These are phyloP conservation scores for Saccharomycopsis fibuligera DNA, from an alignment of 805 yeast species.

Conservation along the genomic window DNA sequence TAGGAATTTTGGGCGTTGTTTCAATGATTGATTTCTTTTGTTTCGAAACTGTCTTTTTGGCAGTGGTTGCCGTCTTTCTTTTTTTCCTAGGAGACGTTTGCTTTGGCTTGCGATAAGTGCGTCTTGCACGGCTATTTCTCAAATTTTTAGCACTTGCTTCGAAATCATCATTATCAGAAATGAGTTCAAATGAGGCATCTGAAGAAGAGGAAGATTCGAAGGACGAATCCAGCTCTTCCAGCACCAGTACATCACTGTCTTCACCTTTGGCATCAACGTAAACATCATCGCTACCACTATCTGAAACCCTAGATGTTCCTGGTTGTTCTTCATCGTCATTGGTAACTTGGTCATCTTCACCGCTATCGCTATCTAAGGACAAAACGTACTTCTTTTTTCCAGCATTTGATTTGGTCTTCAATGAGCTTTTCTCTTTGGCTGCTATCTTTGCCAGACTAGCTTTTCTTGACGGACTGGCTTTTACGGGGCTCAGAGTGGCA, in stretches of 20 bases:
- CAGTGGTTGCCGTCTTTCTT: background rate
- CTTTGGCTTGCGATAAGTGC: background rate
- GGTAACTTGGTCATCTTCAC: no score
- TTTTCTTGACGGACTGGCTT: background rate
- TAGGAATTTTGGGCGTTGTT: conserved; percentile 15
- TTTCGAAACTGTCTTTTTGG: background rate
- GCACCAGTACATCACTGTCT: background rate
- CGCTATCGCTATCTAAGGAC: background rate
- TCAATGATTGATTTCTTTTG: background rate
- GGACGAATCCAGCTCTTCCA: no score
- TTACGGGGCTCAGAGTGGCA: background rate
- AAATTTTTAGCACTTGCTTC: conserved; percentile 21
- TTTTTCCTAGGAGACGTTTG: background rate
- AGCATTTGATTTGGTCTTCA: background rate
- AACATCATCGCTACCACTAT: background rate
- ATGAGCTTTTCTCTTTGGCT: background rate
- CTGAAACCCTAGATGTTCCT: no score
- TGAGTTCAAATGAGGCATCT: conserved; percentile 26
- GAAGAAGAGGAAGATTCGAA: conserved; percentile 19
- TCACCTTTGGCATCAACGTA: background rate
- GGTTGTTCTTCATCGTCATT: no score
- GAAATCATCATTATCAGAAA: no score
- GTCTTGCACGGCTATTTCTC: background rate
- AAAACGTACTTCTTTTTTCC: background rate
- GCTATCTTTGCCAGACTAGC: background rate